These are phyloP conservation scores for Bolboschoenoplectus hybrid DNA, from an alignment of 202 grass and related monocot species.

Conservation along the genomic window DNA sequence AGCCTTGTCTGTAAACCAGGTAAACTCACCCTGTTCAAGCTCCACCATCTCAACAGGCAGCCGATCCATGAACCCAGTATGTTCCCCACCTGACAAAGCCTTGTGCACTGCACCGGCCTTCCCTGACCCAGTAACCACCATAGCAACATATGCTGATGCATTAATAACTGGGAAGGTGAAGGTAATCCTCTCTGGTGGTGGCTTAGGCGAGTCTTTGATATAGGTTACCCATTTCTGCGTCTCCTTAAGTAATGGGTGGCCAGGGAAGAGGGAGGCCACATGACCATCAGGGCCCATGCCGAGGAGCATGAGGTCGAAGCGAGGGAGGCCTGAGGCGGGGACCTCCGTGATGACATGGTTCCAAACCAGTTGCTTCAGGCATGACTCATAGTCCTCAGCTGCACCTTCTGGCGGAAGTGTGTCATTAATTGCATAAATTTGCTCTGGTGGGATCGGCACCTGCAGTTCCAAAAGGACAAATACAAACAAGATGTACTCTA, in stretches of 20 bases:
- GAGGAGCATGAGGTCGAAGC: slow-evolving; percentile 87
- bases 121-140: slow-evolving; percentile 82
- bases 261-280: slow-evolving; percentile 93
- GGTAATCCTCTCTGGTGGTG: slow-evolving; percentile 87
- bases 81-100: slow-evolving; percentile 59
- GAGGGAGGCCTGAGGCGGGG: slow-evolving; percentile 60
- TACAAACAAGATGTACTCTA: neutral
- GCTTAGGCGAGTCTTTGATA: slow-evolving; percentile 93
- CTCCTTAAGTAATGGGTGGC: slow-evolving; percentile 76
- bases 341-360: slow-evolving; percentile 55
- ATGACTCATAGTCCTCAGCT: slow-evolving; percentile 76
- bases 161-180: slow-evolving; percentile 96
- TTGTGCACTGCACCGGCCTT: slow-evolving; percentile 67
- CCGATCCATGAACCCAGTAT: slow-evolving; percentile 47
- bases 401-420: slow-evolving; percentile 81
- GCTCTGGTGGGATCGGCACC: slow-evolving; percentile 77
- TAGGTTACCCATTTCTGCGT: slow-evolving; percentile 76
- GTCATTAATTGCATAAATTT: slow-evolving; percentile 95
- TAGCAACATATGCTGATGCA: slow-evolving; percentile 73
- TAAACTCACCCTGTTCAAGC: slow-evolving; percentile 83
- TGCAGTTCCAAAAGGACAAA: slow-evolving; percentile 34
- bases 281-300: slow-evolving; percentile 98
- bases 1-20: slow-evolving; percentile 91
- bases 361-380: slow-evolving; percentile 81
- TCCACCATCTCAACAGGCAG: slow-evolving; percentile 87